Percentiles rank a stretch among this genome's conserved stretches.
Conservation (phyloP, 1,284 basidiomycete genomes). For the Heterobasidion occidentale region DNA sequence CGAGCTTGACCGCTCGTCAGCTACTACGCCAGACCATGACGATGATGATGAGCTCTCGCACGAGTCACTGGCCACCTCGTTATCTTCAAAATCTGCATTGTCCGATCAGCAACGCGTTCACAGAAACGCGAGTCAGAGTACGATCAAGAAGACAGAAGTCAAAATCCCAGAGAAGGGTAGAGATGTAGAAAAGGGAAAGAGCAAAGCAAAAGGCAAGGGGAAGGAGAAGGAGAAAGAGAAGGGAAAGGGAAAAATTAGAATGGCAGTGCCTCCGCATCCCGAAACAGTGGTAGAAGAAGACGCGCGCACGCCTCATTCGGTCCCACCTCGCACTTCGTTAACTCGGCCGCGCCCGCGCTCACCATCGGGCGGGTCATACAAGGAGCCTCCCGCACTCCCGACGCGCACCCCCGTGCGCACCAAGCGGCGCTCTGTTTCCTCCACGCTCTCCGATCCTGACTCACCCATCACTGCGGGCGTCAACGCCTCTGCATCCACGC, state of each 20-base stretch:
- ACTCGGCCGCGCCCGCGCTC: constrained; percentile 15
- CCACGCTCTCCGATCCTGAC: constrained; percentile 57
- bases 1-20: constrained; percentile 41
- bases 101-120: constrained; percentile 24
- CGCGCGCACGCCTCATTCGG: constrained; percentile 4
- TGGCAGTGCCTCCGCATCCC: constrained; percentile 18
- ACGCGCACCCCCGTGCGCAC: constrained; percentile 89
- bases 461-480: constrained; percentile 39
- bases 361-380: constrained; percentile 15
- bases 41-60: constrained; percentile 13
- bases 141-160: constrained; percentile 22
- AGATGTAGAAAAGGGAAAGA: not conserved
- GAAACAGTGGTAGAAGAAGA: constrained; percentile 44
- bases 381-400: constrained; percentile 48
- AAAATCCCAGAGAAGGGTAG: not conserved
- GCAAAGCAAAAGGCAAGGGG: constrained; percentile 11
- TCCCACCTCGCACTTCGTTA: constrained; percentile 15
- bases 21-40: constrained; percentile 42
- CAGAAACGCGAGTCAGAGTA: constrained; percentile 46
- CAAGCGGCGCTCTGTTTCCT: constrained; percentile 90
- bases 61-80: constrained; percentile 18
- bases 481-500: constrained; percentile 22
- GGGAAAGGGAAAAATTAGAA: constrained; percentile 11
- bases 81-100: constrained; percentile 12
- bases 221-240: constrained; percentile 1